Base-by-base conservation (phyloP, 345 rosid genomes). In the Rhodomyrtus tomentosa region DNA sequence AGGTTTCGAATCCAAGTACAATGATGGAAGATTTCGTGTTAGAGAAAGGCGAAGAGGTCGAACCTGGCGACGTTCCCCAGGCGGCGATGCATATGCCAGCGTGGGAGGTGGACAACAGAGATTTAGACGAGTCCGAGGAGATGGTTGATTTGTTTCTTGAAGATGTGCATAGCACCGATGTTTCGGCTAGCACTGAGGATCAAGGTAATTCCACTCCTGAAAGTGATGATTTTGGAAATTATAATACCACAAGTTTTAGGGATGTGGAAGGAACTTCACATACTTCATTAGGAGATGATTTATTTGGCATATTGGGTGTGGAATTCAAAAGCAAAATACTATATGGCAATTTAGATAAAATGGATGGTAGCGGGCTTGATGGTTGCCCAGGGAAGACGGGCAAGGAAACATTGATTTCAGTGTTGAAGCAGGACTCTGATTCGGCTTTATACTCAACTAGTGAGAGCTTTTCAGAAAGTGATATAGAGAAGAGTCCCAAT, bases 221-320 rank as follows among this genome's bases (percentile, higher is more conserved):
- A n/a, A n/a, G n/a, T n/a, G n/a, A n/a, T 74, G 83, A 82, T 86
- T 84, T 81, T 87, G 86, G 80, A 83, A 87, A 84, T 82, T 84
- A 50, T 48, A 88, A 62, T 27, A 83, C 80, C 86, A 81, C 82
- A 55, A 84, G 82, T 58, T 81, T 82, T 48, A 85, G 52, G 14
- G 85, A 82, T 83, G 92, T 87, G 40, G 91, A 91, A 86, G 82
- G 83, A 53, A 85, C 86, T 55, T 85, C 85, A 32, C 93, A 88
- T 83, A 84, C 85, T 84, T 79, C 88, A n/a, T 91, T 90, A 48
- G 96, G 98, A 73, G 90, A 94, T 84, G 98, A 94, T 86, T 91
- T 97, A 88, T 93, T 91, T 89, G 98, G 94, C 81, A 86, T 97
- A 84, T 88, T 97, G 87, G 99, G 98, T 53, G 90, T 86, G 27